Evolutionary conservation across 2,329 filamentous ascomycete species (phyloP), one percentile per base, ranked within the genome.

Genomic region (Colletotrichum eremochloae): DNA sequence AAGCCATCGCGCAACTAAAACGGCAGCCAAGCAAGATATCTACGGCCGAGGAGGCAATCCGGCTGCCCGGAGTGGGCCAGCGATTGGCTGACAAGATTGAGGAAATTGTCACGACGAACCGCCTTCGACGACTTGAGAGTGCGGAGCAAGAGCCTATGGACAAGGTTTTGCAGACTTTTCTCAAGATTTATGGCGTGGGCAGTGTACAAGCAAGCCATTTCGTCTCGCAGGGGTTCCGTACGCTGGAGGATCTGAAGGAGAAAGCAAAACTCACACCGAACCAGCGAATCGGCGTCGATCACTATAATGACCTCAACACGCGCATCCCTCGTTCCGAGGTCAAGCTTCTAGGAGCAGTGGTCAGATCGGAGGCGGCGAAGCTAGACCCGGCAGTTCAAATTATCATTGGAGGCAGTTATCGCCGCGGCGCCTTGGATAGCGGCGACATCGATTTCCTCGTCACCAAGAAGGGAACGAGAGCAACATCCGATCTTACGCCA

Each of bases 371-470:
- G 0, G 88, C 94, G 0, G 82, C 83, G 7, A 78, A 79, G 9
- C 84, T 95, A 33, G 93, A 97, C 77, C 79, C 85, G 0, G 79
- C 81, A 0, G 89, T 95, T 68, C 86, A 94, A 79, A 83, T 94
- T 69, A 93, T 94, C 60, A 88, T 97, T 60, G 91, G 92, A 57
- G 96, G 96, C 0, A 97, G 94, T 70, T 98, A 97, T 79, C 90
- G 96, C 33, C 90, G 96, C 40, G 95, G 96, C 24, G 89, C 93
- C 5, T 81, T 87, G 40, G 88, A 88, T 63, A 96, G 91, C 8
- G 91, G 94, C 3, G 96, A 98, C 78, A 92, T 98, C 68, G 96
- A 98, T 80, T 86, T 96, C 52, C 89, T 98, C 72, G 88, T 98
- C 74, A 97, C 94, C 1, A 92, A 92, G 77, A 84, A 87, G 0